Base-by-base conservation (phyloP, 1,284 basidiomycete genomes). In the Ganoderma lingzhi region DNA sequence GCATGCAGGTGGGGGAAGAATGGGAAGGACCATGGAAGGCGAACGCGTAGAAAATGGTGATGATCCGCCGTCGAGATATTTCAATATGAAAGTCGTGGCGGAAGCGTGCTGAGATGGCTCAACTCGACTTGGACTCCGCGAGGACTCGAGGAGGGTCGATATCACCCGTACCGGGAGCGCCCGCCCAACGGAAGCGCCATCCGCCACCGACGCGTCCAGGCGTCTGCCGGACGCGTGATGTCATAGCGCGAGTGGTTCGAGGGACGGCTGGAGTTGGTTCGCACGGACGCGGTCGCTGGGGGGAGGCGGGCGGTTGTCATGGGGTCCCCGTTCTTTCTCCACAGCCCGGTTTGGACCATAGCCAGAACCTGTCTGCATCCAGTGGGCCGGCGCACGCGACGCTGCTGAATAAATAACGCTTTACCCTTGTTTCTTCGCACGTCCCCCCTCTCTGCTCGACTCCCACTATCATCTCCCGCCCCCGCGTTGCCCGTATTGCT, bases 141-240 rank as follows among this genome's bases (percentile, higher is more conserved):
- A n/a, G 19, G 19, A n/a, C 19, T 48, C 48, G 48, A 51, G 23
- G 48, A n/a, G 35, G 6, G 9, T 12, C 10, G 39, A 41, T 41
- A 9, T 2, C 39, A 12, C 9, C 37, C 37, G 37, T 6, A 41
- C 10, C 23, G 23, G 23, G 9, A 51, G 23, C 48, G 48, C 48
- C 48, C 48, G 48, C 9, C 12, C 10, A 10, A 12, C 10, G 45
- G 23, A 23, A 23, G 45, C 45, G 45, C 45, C n/a, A 23, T 5
- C 30, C 12, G 74, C 73, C 74, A 75, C 74, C 68, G 74, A 75
- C 74, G 74, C 74, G 74, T 73, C 65, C 62, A 56, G 64, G 70
- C 67, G 70, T 58, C 63, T 60, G 67, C 12, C 28, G 28, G 28
- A 73, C 69, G 67, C 67, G 68, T 71, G 70, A 71, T 64, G 66